phyloP scores from a whole-genome alignment of 305 asterid species.

The Salvia sclarea region DNA sequence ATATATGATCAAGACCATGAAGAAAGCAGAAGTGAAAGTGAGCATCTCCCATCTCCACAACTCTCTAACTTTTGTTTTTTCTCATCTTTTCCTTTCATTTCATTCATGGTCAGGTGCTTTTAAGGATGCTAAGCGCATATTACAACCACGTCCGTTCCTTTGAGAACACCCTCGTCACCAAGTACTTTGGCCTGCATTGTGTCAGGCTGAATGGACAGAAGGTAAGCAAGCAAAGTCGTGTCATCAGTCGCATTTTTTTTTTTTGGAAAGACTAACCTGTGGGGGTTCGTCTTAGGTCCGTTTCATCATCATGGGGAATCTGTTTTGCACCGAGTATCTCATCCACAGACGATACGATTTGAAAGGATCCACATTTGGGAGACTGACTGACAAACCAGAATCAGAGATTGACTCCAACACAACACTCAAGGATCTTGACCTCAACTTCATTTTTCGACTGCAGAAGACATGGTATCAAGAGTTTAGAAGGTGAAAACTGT shows the following conservation, averaged over 20 bases:
- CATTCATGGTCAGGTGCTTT: conserved; percentile 51
- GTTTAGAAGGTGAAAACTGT: conserved; percentile 54
- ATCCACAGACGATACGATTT: conserved; percentile 82
- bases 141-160: conserved; percentile 78
- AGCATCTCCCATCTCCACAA: conserved; percentile 25
- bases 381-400: conserved; percentile 88
- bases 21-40: conserved; percentile 92
- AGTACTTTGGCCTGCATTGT: conserved; percentile 81
- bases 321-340: conserved; percentile 67
- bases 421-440: conserved; percentile 94
- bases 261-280: conserved; percentile 10
- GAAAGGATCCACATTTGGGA: conserved; percentile 96
- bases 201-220: conserved; percentile 79
- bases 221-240: conserved; percentile 39
- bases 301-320: conserved; percentile 88
- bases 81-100: conserved; percentile 14
- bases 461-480: conserved; percentile 92
- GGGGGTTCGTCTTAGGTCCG: conserved; percentile 55
- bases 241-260: not conserved
- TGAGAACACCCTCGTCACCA: conserved; percentile 79
- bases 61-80: no score
- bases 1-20: conserved; percentile 90
- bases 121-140: conserved; percentile 82
- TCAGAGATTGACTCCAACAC: conserved; percentile 88
- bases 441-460: conserved; percentile 76